These are phyloP conservation scores for Hirsutella thompsonii DNA, from an alignment of 2,329 filamentous ascomycete genomes.

Conservation along the genomic window DNA sequence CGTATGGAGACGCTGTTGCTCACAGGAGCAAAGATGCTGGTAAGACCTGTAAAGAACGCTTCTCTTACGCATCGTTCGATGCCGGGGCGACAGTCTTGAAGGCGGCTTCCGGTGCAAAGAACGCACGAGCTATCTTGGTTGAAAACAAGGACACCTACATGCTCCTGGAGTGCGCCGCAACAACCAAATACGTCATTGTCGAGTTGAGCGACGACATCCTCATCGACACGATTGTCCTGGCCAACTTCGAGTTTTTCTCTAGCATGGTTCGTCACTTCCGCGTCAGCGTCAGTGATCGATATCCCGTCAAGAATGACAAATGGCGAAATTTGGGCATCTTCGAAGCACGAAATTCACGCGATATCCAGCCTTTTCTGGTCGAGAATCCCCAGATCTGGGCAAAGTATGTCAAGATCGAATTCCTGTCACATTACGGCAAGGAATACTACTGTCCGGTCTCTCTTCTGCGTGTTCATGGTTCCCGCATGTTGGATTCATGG, in stretches of 20 bases:
- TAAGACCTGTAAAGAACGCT: conserved; percentile 93
- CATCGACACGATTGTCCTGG: conserved; percentile 91
- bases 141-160: conserved; percentile 99
- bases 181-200: conserved; percentile 88
- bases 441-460: conserved; percentile 96
- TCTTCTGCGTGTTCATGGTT: conserved; percentile 81
- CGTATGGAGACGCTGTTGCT: conserved; percentile 35
- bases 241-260: conserved; percentile 98
- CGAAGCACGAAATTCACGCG: conserved; percentile 81
- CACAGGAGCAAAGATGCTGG: conserved; percentile 83
- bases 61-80: conserved; percentile 96
- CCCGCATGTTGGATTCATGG: conserved; percentile 89
- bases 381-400: conserved; percentile 94
- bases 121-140: conserved; percentile 74
- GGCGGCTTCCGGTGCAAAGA: conserved; percentile 75
- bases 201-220: conserved; percentile 80
- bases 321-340: conserved; percentile 86
- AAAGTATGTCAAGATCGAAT: conserved; percentile 82
- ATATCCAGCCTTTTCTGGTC: conserved; percentile 90
- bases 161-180: conserved; percentile 76
- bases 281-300: conserved; percentile 86
- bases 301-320: conserved; percentile 81
- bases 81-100: conserved; percentile 90
- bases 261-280: conserved; percentile 89
- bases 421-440: conserved; percentile 85